These are phyloP conservation scores for Leucosporidium scottii DNA, from an alignment of 768 basidiomycete species.

Conservation along the genomic window DNA sequence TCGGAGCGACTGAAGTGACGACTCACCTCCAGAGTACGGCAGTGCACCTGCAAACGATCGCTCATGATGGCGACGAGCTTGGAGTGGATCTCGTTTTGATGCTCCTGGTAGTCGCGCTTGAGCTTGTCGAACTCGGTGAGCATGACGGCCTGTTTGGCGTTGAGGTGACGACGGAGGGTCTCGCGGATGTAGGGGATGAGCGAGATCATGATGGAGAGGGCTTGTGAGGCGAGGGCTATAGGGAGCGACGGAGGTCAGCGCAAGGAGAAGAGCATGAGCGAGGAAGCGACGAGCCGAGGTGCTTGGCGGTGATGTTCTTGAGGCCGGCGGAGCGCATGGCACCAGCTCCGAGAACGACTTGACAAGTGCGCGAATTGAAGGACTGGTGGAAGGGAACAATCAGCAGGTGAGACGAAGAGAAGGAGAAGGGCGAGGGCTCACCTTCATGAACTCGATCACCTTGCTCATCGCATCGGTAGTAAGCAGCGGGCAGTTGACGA, in stretches of 20 bases:
- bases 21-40: constrained; percentile 67
- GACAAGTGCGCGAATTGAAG: constrained; percentile 96
- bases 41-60: constrained; percentile 78
- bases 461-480: constrained; percentile 93
- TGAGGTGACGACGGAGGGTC: constrained; percentile 85
- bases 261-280: not conserved
- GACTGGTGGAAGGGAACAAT: constrained; percentile 45
- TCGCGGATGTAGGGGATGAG: constrained; percentile 95
- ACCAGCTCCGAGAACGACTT: constrained; percentile 94
- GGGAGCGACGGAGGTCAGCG: constrained; percentile 7
- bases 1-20: not conserved
- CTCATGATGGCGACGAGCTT: constrained; percentile 98
- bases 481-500: constrained; percentile 77
- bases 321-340: constrained; percentile 98
- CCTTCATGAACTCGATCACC: constrained; percentile 87
- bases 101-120: constrained; percentile 98
- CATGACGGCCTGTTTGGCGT: constrained; percentile 91
- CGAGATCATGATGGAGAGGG: constrained; percentile 84
- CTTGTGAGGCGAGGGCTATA: constrained; percentile 73
- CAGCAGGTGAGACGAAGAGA: not conserved
- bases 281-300: constrained; percentile 59
- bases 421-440: constrained; percentile 23
- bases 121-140: constrained; percentile 96
- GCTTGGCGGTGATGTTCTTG: constrained; percentile 97
- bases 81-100: constrained; percentile 96